phyloP scores from a whole-genome alignment of 2,329 filamentous ascomycete genomes.

The Penicillium sp. region DNA sequence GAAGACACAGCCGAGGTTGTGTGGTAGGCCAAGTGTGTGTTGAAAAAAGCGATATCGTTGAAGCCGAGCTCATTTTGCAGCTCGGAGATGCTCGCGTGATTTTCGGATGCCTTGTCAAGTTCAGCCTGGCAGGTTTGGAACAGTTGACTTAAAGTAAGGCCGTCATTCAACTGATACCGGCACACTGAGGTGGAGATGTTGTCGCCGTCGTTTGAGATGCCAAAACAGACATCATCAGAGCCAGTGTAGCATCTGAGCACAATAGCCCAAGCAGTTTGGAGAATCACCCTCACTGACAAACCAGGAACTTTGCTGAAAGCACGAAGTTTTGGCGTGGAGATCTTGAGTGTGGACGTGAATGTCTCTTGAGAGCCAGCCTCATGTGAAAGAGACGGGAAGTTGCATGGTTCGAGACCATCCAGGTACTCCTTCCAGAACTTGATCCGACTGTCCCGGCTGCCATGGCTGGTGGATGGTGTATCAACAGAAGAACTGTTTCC shows the following conservation, averaged over 20 bases:
- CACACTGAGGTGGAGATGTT: slow-evolving; percentile 18
- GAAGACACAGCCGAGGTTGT: slow-evolving; percentile 5
- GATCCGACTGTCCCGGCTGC: slow-evolving; percentile 26
- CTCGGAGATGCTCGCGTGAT: slow-evolving; percentile 18
- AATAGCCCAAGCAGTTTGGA: slow-evolving; percentile 43
- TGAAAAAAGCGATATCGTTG: slow-evolving; percentile 24
- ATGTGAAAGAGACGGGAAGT: slow-evolving; percentile 35
- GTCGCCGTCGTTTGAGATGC: slow-evolving; percentile 36
- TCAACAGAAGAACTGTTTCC: slow-evolving; percentile 11
- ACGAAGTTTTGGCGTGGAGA: slow-evolving; percentile 18
- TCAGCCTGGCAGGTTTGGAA: slow-evolving; percentile 19
- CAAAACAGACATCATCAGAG: slow-evolving; percentile 43
- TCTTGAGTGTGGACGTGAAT: slow-evolving; percentile 15
- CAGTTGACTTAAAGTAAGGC: slow-evolving; percentile 16
- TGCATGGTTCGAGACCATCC: slow-evolving; percentile 41
- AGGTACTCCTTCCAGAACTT: slow-evolving; percentile 45
- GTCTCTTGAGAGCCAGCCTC: slow-evolving; percentile 4
- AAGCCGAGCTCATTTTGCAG: slow-evolving; percentile 24
- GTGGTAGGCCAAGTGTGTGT: slow-evolving; percentile 26
- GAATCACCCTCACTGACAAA: slow-evolving; percentile 19
- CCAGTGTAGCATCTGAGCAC: slow-evolving; percentile 41
- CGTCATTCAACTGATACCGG: slow-evolving; percentile 23
- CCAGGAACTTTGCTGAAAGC: slow-evolving; percentile 18
- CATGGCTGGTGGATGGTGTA: slow-evolving; percentile 5
- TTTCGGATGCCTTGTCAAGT: slow-evolving; percentile 13